These are phyloP conservation scores for Tetracladium maxilliforme DNA, from an alignment of 2,329 filamentous ascomycete species.

Conservation along the genomic window DNA sequence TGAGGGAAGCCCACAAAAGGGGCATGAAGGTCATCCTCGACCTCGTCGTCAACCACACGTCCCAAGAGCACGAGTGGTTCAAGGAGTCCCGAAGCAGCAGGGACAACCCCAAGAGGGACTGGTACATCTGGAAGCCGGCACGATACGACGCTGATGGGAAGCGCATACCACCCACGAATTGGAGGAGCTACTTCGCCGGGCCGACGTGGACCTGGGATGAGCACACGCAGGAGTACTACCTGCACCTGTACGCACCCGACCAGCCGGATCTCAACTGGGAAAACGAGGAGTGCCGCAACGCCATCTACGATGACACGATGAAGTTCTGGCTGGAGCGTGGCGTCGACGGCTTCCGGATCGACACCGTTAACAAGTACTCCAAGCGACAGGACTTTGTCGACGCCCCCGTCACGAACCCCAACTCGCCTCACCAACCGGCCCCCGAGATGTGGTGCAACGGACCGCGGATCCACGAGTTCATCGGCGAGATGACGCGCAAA, in stretches of 20 bases:
- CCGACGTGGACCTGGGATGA: conserved; percentile 33
- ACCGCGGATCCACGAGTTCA: conserved; percentile 34
- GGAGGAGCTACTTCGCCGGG: conserved; percentile 19
- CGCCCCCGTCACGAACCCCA: no score
- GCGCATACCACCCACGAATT: conserved; percentile 19
- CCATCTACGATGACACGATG: conserved; percentile 53
- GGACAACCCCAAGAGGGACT: conserved; percentile 33
- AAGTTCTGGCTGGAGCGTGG: conserved; percentile 57
- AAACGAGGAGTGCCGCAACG: conserved; percentile 43
- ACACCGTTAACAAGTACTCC: conserved; percentile 48
- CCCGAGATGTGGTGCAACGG: conserved; percentile 41
- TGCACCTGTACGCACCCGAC: conserved; percentile 45
- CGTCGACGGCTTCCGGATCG: conserved; percentile 48
- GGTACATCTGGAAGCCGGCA: conserved; percentile 38
- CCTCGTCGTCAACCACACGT: conserved; percentile 67
- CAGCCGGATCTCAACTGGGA: conserved; percentile 71
- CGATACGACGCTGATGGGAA: conserved; percentile 15
- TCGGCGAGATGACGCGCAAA: conserved; percentile 25
- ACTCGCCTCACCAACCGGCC: conserved; percentile 28
- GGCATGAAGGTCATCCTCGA: conserved; percentile 62
- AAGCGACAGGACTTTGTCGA: no score
- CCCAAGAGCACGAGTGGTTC: conserved; percentile 53
- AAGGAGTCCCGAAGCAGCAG: conserved; percentile 30
- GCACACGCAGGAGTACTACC: conserved; percentile 28
- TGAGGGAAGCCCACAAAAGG: conserved; percentile 41